Evolutionary conservation across 257 asterid genomes (phyloP).

Genomic region (Capsicum chinense): DNA sequence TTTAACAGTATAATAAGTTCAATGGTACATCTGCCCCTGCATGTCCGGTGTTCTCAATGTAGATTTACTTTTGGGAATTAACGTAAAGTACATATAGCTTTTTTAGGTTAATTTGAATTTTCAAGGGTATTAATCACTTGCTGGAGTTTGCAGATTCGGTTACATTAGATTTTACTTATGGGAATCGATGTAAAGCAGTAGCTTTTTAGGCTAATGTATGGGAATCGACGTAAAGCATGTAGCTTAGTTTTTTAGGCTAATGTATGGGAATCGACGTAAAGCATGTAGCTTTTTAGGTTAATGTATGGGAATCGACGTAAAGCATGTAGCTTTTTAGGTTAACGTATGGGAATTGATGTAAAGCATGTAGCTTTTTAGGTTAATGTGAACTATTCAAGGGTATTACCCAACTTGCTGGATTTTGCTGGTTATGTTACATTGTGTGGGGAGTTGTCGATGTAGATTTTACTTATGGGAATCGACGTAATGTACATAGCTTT

Average conservation of each 20-base stretch:
- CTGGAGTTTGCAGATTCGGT: background rate
- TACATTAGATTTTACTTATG: background rate
- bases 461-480: background rate
- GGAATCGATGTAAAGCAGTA: background rate
- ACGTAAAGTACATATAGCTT: background rate
- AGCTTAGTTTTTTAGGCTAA: background rate
- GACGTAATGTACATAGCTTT: background rate
- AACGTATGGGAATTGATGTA: background rate
- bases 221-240: background rate
- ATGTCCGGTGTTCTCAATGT: background rate
- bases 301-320: background rate
- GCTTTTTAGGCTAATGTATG: background rate
- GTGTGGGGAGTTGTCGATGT: background rate
- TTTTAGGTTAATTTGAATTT: background rate
- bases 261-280: background rate
- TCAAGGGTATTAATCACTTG: background rate
- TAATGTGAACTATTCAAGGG: background rate
- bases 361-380: background rate
- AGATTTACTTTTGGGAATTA: background rate
- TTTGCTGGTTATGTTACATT: background rate
- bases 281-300: background rate
- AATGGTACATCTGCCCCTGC: background rate
- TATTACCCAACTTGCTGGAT: background rate
- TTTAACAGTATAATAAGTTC: no score
- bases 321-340: background rate